A percentile compares a stretch with the other conserved stretches of the same genome.
These are phyloP conservation scores for Cladophialophora bantiana DNA, from an alignment of 2,329 filamentous ascomycete species.

Conservation along the genomic window DNA sequence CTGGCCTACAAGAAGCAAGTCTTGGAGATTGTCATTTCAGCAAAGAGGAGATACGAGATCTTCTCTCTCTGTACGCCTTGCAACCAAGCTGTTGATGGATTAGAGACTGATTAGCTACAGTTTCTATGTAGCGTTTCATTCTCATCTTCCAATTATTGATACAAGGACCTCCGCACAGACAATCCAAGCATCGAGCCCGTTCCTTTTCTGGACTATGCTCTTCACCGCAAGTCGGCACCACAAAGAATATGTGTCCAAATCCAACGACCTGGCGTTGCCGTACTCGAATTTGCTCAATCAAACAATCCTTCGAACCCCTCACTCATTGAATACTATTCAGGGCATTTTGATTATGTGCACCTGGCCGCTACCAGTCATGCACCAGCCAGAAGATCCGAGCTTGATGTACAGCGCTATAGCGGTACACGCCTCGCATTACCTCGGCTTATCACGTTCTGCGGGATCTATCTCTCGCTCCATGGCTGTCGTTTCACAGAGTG, in stretches of 20 bases:
- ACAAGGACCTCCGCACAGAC: slow-evolving; percentile 1
- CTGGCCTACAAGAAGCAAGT: background rate
- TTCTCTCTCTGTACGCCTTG: slow-evolving; percentile 13
- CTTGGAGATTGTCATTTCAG: slow-evolving; percentile 11
- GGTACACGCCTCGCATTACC: slow-evolving; percentile 15
- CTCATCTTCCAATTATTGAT: slow-evolving; percentile 21
- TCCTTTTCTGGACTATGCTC: slow-evolving; percentile 24
- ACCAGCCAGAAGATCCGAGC: slow-evolving; percentile 23
- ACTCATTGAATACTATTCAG: slow-evolving; percentile 21
- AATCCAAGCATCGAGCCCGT: slow-evolving; percentile 17
- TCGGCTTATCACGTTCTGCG: slow-evolving; percentile 12
- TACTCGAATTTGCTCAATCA: slow-evolving; percentile 20
- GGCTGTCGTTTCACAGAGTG: background rate
- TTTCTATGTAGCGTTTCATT: slow-evolving; percentile 17
- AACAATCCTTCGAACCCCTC: slow-evolving; percentile 21
- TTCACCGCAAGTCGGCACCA: slow-evolving; percentile 19
- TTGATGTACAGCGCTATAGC: slow-evolving; percentile 18
- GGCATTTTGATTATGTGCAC: slow-evolving; percentile 18
- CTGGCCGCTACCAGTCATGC: slow-evolving; percentile 25
- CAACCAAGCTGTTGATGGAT: background rate
- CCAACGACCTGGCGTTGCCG: slow-evolving; percentile 13
- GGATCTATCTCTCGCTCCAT: background rate
- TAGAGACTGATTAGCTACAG: background rate
- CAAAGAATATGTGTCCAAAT: slow-evolving; percentile 12
- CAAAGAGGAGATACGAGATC: slow-evolving; percentile 7